Conservation (phyloP, 2,329 filamentous ascomycete species). For the Helotiales sp. region DNA sequence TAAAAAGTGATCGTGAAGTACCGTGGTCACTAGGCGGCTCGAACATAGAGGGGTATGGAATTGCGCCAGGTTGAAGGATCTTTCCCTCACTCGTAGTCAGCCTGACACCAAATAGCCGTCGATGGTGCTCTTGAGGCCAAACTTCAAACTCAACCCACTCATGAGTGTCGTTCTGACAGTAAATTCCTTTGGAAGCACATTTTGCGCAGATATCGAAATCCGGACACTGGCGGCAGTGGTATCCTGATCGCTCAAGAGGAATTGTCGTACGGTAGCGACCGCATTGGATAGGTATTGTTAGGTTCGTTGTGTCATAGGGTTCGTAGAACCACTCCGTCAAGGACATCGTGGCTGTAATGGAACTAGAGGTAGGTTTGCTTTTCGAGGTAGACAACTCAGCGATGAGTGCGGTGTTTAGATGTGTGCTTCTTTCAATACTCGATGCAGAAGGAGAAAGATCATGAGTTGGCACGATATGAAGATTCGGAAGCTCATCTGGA, state of each 20-base stretch:
- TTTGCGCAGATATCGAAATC: background rate
- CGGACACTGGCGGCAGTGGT: background rate
- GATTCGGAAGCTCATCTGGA: too few species aligned
- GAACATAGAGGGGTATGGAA: constrained; percentile 5
- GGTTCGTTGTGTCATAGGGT: too few species aligned
- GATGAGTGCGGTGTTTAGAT: too few species aligned
- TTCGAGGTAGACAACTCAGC: too few species aligned
- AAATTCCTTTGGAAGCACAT: background rate
- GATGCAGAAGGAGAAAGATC: too few species aligned
- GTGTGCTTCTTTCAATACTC: too few species aligned
- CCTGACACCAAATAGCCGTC: background rate
- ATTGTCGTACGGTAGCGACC: background rate
- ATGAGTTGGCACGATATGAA: too few species aligned
- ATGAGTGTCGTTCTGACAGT: background rate
- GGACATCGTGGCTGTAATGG: too few species aligned
- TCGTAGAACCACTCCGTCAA: too few species aligned
- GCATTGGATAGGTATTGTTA: too few species aligned
- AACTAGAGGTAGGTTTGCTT: too few species aligned
- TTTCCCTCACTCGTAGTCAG: background rate
- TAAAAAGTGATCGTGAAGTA: constrained; percentile 3
- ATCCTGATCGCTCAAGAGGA: background rate
- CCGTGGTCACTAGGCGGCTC: background rate
- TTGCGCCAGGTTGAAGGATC: background rate
- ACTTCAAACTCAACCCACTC: background rate
- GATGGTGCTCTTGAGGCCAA: background rate